Evolutionary conservation across 805 yeast species (phyloP).

Genomic region (Saturnispora diversa): DNA sequence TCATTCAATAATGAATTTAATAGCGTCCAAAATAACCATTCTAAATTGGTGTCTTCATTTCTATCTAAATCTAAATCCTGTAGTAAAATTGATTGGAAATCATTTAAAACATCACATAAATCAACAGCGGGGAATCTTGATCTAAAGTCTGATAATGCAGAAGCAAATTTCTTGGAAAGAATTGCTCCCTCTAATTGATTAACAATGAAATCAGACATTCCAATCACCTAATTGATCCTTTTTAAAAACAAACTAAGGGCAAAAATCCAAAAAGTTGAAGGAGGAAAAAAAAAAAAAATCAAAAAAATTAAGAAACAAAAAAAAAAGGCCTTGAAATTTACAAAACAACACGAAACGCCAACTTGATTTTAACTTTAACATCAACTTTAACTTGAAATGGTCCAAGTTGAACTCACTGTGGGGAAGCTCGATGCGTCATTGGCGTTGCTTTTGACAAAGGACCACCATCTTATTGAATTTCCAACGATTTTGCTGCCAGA

Average conservation of each 20-base stretch:
- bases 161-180: neutral
- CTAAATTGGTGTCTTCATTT: constrained; percentile 4
- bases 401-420: constrained; percentile 86
- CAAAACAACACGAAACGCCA: too few species aligned
- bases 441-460: constrained; percentile 77
- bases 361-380: neutral
- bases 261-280: too few species aligned
- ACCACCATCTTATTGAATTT: constrained; percentile 91
- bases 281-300: neutral
- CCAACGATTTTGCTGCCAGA: constrained; percentile 92
- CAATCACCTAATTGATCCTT: too few species aligned
- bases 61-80: neutral
- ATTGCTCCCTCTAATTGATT: neutral
- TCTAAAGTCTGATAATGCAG: constrained; percentile 1
- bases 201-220: neutral
- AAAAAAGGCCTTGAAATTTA: too few species aligned
- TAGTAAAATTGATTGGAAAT: constrained; percentile 33
- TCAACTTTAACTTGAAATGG: constrained; percentile 30
- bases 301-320: neutral
- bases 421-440: constrained; percentile 94
- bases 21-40: constrained; percentile 9
- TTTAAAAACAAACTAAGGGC: too few species aligned
- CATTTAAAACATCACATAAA: constrained; percentile 6
- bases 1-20: constrained; percentile 1
- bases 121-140: constrained; percentile 3